phyloP scores from a whole-genome alignment of 2,329 filamentous ascomycete genomes.

The Diaporthe sp. region DNA sequence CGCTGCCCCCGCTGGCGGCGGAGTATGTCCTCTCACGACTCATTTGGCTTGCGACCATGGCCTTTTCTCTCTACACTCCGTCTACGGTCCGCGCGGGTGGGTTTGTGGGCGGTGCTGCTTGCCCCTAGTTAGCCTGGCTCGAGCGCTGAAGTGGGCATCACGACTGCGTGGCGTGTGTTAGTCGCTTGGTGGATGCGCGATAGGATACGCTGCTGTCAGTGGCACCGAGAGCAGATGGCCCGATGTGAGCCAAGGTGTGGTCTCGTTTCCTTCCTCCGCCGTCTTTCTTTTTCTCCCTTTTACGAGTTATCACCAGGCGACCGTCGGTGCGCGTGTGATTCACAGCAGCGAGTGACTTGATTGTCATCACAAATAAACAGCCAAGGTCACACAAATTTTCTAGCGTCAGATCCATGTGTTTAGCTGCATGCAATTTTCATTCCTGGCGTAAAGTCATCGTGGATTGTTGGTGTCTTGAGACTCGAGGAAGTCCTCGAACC shows the following conservation, averaged over 20 bases:
- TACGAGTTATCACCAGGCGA: neutral
- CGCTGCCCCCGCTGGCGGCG: neutral
- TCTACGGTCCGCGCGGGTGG: neutral
- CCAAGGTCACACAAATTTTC: neutral
- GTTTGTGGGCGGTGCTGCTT: neutral
- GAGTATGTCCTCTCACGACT: neutral
- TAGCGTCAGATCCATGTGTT: neutral
- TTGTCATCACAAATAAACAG: neutral
- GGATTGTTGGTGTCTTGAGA: constrained; percentile 4
- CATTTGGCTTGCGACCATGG: neutral
- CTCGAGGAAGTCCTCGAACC: neutral
- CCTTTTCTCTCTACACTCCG: neutral
- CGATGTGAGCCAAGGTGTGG: neutral
- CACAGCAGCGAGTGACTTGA: neutral
- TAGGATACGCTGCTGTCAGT: neutral
- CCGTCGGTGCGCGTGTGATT: neutral
- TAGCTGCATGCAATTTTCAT: constrained; percentile 21
- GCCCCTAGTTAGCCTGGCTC: neutral
- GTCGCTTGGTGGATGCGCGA: neutral
- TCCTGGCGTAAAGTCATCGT: constrained; percentile 23
- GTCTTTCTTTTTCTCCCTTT: neutral
- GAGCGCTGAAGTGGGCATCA: neutral
- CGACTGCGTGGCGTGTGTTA: too few species aligned
- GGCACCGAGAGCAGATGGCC: neutral
- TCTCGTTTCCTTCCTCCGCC: neutral